Evolutionary conservation across 805 yeast genomes (phyloP), one percentile per base, ranked within the genome.

Genomic region (Wickerhamomyces bisporus): DNA sequence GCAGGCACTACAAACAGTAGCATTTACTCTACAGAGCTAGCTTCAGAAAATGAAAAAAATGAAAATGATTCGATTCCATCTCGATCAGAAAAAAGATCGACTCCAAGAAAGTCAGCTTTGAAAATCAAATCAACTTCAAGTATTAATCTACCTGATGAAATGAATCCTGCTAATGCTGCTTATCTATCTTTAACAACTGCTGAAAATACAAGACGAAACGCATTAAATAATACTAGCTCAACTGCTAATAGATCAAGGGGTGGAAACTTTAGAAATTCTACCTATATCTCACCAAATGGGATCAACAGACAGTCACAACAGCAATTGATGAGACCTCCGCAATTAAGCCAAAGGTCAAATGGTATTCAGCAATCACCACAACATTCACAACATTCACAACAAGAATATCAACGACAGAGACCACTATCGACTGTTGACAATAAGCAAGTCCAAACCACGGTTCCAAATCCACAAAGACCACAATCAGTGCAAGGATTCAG

Each of bases 171-270:
- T 0, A 73, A 73, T 20, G 73, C 71, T 42, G 87, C 85, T 0
- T 81, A 81, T 49, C 53, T 81, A 31, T 78, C 86, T 0, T 59
- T 81, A 38, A 71, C 89, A 1, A 84, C 93, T 0, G 89, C 89
- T 1, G 88, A 83, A 52, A 84, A 84, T 56, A 84, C 93, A 0
- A 68, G 88, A 41, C 54, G 81, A 40, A 84, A 84, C 59, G 82
- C 91, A 42, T 55, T 77, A 52, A 69, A 79, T 43, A 48, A 41
- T 49, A 26, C 44, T 17, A 45, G 28, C 21, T 34, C 43, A 13
- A 38, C 40, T 32, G 41, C 59, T 4, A 42, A 44, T 14, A 50
- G 57, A 26, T 58, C 61, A n/a, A 62, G 57, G 15, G 19, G 16
- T 30, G 11, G 25, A 16, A 3, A 13, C 6, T 5, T 18, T 20